Conservation (phyloP, 164 flowering plant species). For the Kingdonia uniflora region DNA sequence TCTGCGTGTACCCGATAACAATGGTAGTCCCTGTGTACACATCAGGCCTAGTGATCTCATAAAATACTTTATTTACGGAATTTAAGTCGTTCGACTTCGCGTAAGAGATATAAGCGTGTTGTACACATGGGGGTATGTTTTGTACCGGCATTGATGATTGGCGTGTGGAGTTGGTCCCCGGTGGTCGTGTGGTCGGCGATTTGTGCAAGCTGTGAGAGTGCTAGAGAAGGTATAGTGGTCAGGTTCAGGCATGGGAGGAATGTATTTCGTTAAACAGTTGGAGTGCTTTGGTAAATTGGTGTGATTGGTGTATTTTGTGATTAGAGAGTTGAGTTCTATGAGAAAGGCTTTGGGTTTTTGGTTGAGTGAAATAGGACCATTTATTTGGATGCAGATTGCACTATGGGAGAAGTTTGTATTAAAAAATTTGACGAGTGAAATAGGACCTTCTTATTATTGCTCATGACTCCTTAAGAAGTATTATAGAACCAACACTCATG, state of each 20-base stretch:
- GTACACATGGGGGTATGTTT: constrained; percentile 30
- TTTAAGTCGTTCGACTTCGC: constrained; percentile 33
- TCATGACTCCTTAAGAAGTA: too few relatives aligned
- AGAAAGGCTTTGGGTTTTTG: constrained; percentile 21
- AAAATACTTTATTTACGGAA: constrained; percentile 34
- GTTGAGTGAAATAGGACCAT: too few relatives aligned
- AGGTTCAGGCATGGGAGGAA: constrained; percentile 37
- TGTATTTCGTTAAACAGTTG: constrained; percentile 44
- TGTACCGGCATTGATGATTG: constrained; percentile 27
- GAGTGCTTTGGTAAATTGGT: constrained; percentile 29
- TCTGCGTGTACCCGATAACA: constrained; percentile 39
- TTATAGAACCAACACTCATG: too few relatives aligned
- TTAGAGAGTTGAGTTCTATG: constrained; percentile 29
- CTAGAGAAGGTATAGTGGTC: constrained; percentile 61
- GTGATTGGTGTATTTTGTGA: constrained; percentile 33
- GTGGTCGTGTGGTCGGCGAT: constrained; percentile 18
- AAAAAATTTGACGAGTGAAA: too few relatives aligned
- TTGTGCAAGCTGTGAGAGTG: constrained; percentile 50
- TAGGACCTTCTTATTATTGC: too few relatives aligned
- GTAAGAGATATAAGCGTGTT: constrained; percentile 63
- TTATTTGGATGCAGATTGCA: too few relatives aligned
- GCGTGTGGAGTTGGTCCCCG: constrained; percentile 55
- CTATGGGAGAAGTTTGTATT: too few relatives aligned
- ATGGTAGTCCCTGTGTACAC: constrained; percentile 60
- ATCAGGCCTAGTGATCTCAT: constrained; percentile 53